Percentiles rank a stretch among this genome's conserved stretches.
phyloP scores from a whole-genome alignment of 2,329 filamentous ascomycete species.

The Albifimbria verrucaria region DNA sequence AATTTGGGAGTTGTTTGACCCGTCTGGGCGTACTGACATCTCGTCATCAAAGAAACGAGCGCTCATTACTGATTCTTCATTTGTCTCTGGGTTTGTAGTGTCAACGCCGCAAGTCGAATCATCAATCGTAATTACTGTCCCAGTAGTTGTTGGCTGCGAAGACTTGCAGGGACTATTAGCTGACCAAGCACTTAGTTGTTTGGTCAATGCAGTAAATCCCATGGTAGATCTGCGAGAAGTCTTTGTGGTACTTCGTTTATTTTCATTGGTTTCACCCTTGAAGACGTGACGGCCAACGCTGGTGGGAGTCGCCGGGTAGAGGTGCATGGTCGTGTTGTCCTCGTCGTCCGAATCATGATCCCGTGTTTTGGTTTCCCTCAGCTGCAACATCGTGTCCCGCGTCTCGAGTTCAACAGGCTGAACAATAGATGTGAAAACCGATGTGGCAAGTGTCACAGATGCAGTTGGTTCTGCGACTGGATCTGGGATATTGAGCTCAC shows the following conservation, averaged over 20 bases:
- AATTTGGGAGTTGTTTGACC: not conserved
- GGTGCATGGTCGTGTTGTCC: conserved; percentile 22
- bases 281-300: conserved; percentile 22
- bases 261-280: conserved; percentile 8
- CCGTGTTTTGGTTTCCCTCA: conserved; percentile 40
- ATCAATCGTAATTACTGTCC: too few species aligned
- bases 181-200: conserved; percentile 61
- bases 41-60: conserved; percentile 60
- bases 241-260: conserved; percentile 6
- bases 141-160: not conserved
- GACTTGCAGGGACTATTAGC: conserved; percentile 47
- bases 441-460: too few species aligned
- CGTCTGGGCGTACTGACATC: conserved; percentile 40
- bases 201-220: conserved; percentile 63
- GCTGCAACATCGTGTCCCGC: conserved; percentile 25
- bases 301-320: conserved; percentile 40
- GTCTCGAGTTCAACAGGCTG: too few species aligned
- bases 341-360: conserved; percentile 58
- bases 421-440: too few species aligned
- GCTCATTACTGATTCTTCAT: conserved; percentile 36
- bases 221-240: conserved; percentile 26
- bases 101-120: conserved; percentile 14
- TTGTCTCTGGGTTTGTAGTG: conserved; percentile 18
- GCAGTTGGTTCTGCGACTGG: too few species aligned
- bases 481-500: too few species aligned